Percentiles rank a stretch among this genome's conserved stretches.
Evolutionary conservation across 2,329 filamentous ascomycete species (phyloP).

Genomic region (Trichoderma polysporum): DNA sequence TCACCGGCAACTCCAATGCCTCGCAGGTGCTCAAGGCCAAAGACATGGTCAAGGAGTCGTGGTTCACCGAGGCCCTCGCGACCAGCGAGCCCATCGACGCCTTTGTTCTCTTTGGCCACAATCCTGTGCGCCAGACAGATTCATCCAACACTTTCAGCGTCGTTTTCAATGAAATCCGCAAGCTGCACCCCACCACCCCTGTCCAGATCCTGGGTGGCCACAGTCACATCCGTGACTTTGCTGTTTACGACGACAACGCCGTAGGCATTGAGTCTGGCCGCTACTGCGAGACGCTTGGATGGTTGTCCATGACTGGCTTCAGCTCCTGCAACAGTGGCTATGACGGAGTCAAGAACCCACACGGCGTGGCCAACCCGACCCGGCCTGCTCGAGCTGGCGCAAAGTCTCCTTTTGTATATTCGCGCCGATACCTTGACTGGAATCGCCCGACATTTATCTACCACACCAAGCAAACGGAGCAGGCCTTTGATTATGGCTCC

Average conservation of each 20-base stretch:
- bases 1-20: constrained; percentile 59
- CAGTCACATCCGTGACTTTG: constrained; percentile 64
- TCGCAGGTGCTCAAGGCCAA: constrained; percentile 59
- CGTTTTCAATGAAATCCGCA: constrained; percentile 59
- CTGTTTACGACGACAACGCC: constrained; percentile 60
- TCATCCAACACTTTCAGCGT: constrained; percentile 43
- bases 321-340: constrained; percentile 45
- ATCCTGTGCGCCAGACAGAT: constrained; percentile 50
- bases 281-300: constrained; percentile 69
- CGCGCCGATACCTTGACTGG: constrained; percentile 66
- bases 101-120: constrained; percentile 64
- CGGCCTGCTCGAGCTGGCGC: constrained; percentile 41
- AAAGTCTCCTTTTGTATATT: constrained; percentile 46
- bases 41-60: constrained; percentile 51
- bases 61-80: constrained; percentile 60
- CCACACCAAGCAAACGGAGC: constrained; percentile 54
- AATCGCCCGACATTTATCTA: constrained; percentile 65
- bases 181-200: constrained; percentile 54
- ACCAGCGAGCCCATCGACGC: constrained; percentile 57
- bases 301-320: constrained; percentile 63
- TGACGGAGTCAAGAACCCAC: constrained; percentile 36
- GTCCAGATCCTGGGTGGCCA: constrained; percentile 67
- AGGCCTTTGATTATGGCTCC: constrained; percentile 49
- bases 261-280: constrained; percentile 63
- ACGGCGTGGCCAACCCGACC: constrained; percentile 39